phyloP scores from a whole-genome alignment of 1,284 basidiomycete genomes.

The Ceratobasidium sp. region DNA sequence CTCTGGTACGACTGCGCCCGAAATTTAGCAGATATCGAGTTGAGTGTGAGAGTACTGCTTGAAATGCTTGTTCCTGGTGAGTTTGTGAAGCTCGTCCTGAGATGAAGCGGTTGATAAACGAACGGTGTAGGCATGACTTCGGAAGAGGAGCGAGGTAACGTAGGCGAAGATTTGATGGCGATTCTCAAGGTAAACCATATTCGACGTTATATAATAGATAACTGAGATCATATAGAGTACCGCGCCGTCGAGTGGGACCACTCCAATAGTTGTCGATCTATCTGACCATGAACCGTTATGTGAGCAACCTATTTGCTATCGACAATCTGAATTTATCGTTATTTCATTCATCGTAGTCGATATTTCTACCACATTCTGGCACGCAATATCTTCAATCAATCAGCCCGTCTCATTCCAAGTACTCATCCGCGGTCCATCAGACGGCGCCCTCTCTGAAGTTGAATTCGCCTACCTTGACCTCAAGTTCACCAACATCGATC shows the following conservation, averaged over 20 bases:
- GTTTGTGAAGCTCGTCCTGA: conserved; percentile 48
- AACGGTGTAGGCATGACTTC: conserved; percentile 39
- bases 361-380: conserved; percentile 78
- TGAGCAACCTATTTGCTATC: conserved; percentile 59
- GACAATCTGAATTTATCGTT: not conserved
- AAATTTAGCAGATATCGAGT: conserved; percentile 79
- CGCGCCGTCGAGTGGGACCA: conserved; percentile 67
- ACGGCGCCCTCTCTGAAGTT: conserved; percentile 66
- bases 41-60: conserved; percentile 78
- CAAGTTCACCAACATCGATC: conserved; percentile 65
- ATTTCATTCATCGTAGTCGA: conserved; percentile 66
- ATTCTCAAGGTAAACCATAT: conserved; percentile 72
- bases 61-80: conserved; percentile 84
- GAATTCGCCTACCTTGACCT: conserved; percentile 73
- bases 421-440: conserved; percentile 66
- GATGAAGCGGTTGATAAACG: not conserved
- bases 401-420: conserved; percentile 80
- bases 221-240: conserved; percentile 67
- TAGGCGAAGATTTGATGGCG: conserved; percentile 74
- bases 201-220: conserved; percentile 23
- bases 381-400: conserved; percentile 67
- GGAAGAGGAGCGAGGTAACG: conserved; percentile 53
- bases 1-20: conserved; percentile 87
- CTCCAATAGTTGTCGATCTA: conserved; percentile 72
- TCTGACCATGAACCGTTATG: conserved; percentile 73